Evolutionary conservation across 1,139 yeast genomes (phyloP), one percentile per base, ranked within the genome.

Genomic region (Blastobotrys proliferans): DNA sequence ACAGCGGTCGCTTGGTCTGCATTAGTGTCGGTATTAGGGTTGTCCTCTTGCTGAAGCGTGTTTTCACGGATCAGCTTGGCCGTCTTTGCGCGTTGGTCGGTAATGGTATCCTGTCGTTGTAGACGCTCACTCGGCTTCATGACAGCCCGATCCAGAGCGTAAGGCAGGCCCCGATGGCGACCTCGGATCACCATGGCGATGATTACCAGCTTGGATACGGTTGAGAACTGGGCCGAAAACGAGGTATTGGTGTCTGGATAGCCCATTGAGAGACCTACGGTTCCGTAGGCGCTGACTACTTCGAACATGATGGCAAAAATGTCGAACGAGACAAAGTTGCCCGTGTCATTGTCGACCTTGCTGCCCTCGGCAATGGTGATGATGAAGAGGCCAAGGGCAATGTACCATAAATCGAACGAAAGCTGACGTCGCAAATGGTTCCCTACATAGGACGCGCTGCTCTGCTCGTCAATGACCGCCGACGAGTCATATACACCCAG

Each of bases 151-250:
- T 92, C 99, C 46, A 94, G 74, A 0, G 92, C 72, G 59, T 92
- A 88, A 0, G 99, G 99, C 48, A 92, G 71, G 31, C 98, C 98
- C 74, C 99, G 85, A 59, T 90, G 97, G 46, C 97, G 76, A 9
- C 98, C 97, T 68, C 99, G 78, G 41, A 92, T 76, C 82, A 92
- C 79, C 81, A 88, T 78, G 4, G 90, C 94, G 50, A 87, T 81
- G 35, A 92, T 79, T 2, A 90, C 86, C 40, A 92, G 70, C 58
- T 94, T 94, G 2, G 95, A 83, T 9, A 92, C 57, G 0, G 76
- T 74, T 22, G 77, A 74, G 56, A 92, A 86, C 58, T 83, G 76
- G 0, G 79, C 88, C 13, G 83, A 73, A 40, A 92, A 76, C 2
- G 97, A 85, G 4, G 87, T 72, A 50, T 76, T 68, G 6, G 76